Evolutionary conservation across 345 rosid genomes (phyloP), one percentile per base, ranked within the genome.

Genomic region (Syzygium oleosum): DNA sequence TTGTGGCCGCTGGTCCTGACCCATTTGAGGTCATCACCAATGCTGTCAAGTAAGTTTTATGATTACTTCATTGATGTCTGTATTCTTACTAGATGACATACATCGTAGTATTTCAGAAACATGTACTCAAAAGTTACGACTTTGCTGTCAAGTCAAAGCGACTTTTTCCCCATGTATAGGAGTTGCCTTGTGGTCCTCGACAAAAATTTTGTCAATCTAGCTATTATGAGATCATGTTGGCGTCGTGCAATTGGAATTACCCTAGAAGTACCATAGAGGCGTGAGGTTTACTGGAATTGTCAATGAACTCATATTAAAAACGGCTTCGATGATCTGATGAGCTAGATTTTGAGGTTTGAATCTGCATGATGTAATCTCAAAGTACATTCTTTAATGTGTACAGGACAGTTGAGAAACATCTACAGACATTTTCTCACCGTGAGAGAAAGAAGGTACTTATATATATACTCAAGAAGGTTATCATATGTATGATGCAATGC

Each of bases 1-100:
- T 92, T 87, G 91, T 95, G 84, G 94, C 94, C 12, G 93, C 95
- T 56, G 97, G 97, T n/a, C 89, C 91, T 21, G 91, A 94, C 87
- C 96, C 96, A 12, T 94, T 92, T 86, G 94, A 91, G 86, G 93
- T 94, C 86, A 93, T 93, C 88, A 93, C 97, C 41, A 86, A 89
- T 90, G 96, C 95, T 23, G 91, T 95, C 56, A 93, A 93, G 93
- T 94, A 89, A 90, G 93, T 89, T 80, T 12, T 22, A 52, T 29
- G 22, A n/a, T 52, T 55, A 52, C 85, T 73, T 73, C 8, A 19
- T 73, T 38, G 83, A 73, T 73, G 27, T 73, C 49, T 38, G 49
- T 73, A 73, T 73, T 43, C 49, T 73, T 38, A 73, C 83, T 73
- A 19, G 83, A 38, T 10, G 49, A 73, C 22, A 3, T 38, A 38